phyloP scores from a whole-genome alignment of 108 stramenopile genomes.

The Nannochloropsis granulata region DNA sequence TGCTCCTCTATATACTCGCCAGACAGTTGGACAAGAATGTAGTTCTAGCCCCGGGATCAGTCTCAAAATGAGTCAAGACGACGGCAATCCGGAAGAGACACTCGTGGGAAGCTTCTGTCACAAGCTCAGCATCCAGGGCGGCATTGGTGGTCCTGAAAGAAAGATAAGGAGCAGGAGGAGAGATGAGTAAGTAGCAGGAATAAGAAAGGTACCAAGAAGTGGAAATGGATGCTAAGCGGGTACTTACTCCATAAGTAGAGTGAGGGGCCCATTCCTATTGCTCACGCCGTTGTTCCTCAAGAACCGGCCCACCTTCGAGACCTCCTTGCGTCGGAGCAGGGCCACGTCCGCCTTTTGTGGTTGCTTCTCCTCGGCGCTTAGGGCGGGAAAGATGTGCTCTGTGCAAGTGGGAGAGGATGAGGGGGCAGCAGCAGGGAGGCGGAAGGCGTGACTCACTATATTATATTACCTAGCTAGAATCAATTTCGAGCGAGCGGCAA shows the following conservation, averaged over 20 bases:
- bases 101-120: background rate
- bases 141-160: background rate
- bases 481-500: too few relatives aligned
- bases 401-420: background rate
- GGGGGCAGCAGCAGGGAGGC: too few relatives aligned
- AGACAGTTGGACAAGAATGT: background rate
- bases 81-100: background rate
- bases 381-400: background rate
- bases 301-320: background rate
- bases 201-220: background rate
- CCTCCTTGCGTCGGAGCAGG: background rate
- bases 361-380: background rate
- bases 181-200: background rate
- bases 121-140: background rate
- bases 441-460: too few relatives aligned
- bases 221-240: background rate
- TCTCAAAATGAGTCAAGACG: background rate
- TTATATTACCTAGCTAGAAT: too few relatives aligned
- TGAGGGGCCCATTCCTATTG: background rate
- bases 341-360: background rate
- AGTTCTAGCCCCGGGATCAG: background rate
- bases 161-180: background rate
- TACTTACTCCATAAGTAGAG: background rate
- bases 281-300: background rate
- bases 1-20: background rate